Percentiles rank a stretch among this genome's conserved stretches.
These are phyloP conservation scores for Dysphania ambrosioides DNA, from an alignment of 148 eudicot species.

Conservation along the genomic window DNA sequence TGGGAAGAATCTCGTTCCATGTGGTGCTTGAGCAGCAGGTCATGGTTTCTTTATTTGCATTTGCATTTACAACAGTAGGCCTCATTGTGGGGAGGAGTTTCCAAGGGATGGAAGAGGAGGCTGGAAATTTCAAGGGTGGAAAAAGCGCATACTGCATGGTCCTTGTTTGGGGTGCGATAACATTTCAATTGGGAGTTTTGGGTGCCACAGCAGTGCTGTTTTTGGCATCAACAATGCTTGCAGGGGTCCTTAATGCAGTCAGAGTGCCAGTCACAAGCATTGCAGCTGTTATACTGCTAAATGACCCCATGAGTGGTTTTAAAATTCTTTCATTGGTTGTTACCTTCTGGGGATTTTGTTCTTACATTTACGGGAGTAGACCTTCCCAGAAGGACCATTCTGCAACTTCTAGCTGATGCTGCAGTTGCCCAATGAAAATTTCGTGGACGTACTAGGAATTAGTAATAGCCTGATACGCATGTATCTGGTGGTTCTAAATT, in stretches of 20 bases:
- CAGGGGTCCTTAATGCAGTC: conserved; percentile 74
- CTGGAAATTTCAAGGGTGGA: too few species aligned
- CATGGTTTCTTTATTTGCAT: conserved; percentile 70
- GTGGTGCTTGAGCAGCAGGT: conserved; percentile 86
- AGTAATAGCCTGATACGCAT: too few species aligned
- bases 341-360: conserved; percentile 71
- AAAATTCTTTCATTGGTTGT: conserved; percentile 61
- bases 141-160: too few species aligned
- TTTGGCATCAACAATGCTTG: conserved; percentile 66
- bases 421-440: too few species aligned
- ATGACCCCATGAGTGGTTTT: conserved; percentile 74
- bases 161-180: too few species aligned
- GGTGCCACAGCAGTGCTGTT: conserved; percentile 66
- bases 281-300: conserved; percentile 63
- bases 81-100: conserved; percentile 42
- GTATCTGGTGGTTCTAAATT: too few species aligned
- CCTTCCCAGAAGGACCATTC: background rate
- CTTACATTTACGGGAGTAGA: conserved; percentile 51
- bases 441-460: too few species aligned
- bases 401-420: background rate
- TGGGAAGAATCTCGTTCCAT: conserved; percentile 66
- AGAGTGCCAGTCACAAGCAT: conserved; percentile 74
- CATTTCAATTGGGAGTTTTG: conserved; percentile 67
- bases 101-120: conserved; percentile 42
- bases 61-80: conserved; percentile 63